phyloP scores from a whole-genome alignment of 495 filamentous ascomycete species.

The Penicillium waksmanii region DNA sequence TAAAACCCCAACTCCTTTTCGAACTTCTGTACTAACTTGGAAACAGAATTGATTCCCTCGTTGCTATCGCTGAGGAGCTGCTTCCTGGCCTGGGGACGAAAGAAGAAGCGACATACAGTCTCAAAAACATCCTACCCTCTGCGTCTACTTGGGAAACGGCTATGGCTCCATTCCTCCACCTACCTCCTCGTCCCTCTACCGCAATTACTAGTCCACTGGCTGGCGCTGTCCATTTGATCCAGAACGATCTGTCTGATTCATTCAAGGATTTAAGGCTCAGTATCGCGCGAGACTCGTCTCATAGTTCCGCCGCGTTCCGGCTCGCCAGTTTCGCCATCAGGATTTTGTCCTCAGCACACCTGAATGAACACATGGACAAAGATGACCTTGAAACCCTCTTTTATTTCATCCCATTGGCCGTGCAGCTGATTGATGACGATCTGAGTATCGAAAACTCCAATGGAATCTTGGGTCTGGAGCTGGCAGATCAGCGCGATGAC shows the following conservation, averaged over 20 bases:
- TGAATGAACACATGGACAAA: constrained; percentile 31
- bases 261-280: constrained; percentile 30
- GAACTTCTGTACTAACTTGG: constrained; percentile 19
- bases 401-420: constrained; percentile 53
- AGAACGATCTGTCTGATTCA: constrained; percentile 34
- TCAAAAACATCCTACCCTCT: constrained; percentile 54
- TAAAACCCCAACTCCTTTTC: constrained; percentile 8
- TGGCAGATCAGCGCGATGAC: constrained; percentile 58
- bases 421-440: constrained; percentile 67
- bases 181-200: constrained; percentile 61
- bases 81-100: constrained; percentile 41
- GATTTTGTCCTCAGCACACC: constrained; percentile 49
- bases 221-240: constrained; percentile 69
- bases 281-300: constrained; percentile 62
- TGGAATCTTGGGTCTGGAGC: constrained; percentile 52
- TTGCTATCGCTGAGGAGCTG: constrained; percentile 56
- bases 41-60: constrained; percentile 55
- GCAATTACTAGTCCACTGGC: constrained; percentile 73
- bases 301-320: constrained; percentile 72
- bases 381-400: constrained; percentile 44
- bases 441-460: constrained; percentile 60
- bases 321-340: constrained; percentile 68
- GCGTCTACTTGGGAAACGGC: constrained; percentile 50
- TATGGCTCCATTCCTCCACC: constrained; percentile 62
- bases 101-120: constrained; percentile 34